These are phyloP conservation scores for Candida parachauliodes DNA, from an alignment of 805 yeast species.

Conservation along the genomic window DNA sequence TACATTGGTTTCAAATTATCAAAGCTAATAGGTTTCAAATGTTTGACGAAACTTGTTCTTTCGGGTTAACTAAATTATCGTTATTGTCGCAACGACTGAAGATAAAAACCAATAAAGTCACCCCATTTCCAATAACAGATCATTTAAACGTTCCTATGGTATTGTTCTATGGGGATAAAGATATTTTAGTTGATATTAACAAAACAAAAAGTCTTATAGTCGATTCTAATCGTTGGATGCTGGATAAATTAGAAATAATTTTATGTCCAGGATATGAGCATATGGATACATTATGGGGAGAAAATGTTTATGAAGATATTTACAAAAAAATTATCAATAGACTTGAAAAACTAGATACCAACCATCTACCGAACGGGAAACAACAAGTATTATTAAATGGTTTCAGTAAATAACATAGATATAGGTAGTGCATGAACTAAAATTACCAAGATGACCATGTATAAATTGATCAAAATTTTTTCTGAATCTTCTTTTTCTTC, in stretches of 20 bases:
- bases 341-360: slow-evolving; percentile 7
- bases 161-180: slow-evolving; percentile 26
- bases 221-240: slow-evolving; percentile 22
- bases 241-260: slow-evolving; percentile 16
- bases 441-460: too few species aligned
- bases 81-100: slow-evolving; percentile 15
- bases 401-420: too few species aligned
- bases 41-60: slow-evolving; percentile 26
- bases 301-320: slow-evolving; percentile 22
- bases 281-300: slow-evolving; percentile 31
- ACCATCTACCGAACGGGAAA: background rate
- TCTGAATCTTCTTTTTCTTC: slow-evolving; percentile 8
- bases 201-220: slow-evolving; percentile 19
- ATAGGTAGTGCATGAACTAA: too few species aligned
- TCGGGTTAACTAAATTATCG: slow-evolving; percentile 21
- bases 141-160: slow-evolving; percentile 26
- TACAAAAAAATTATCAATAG: slow-evolving; percentile 17
- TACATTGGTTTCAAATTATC: slow-evolving; percentile 33
- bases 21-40: slow-evolving; percentile 26
- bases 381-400: background rate
- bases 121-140: slow-evolving; percentile 28
- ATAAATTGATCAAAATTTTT: too few species aligned
- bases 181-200: slow-evolving; percentile 26
- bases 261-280: slow-evolving; percentile 26
- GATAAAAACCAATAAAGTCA: slow-evolving; percentile 16